Conservation (phyloP, 108 stramenopile species). For the Nitzschia inconspicua region DNA sequence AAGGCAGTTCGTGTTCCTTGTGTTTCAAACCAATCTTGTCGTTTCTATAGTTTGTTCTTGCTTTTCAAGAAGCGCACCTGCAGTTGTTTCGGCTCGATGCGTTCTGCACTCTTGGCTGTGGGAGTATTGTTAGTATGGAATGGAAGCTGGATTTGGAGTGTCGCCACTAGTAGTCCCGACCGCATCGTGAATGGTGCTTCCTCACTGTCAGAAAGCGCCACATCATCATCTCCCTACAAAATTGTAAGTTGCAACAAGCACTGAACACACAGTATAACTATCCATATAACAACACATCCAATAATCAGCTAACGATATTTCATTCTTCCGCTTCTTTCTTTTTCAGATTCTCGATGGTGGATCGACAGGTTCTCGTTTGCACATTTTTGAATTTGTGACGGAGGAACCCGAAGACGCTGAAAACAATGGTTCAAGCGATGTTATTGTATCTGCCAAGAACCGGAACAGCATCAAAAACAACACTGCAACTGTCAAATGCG, state of each 20-base stretch:
- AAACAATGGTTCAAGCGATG: background rate
- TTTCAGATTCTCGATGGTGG: constrained; percentile 82
- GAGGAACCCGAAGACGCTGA: constrained; percentile 2
- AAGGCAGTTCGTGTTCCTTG: no score
- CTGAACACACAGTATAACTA: background rate
- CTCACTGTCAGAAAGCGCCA: no score
- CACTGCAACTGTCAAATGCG: constrained; percentile 18
- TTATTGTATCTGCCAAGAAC: background rate
- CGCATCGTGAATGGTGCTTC: no score
- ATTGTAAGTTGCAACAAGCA: constrained; percentile 21
- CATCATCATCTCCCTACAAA: constrained; percentile 35
- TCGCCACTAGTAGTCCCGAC: no score
- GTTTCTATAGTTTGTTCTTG: no score
- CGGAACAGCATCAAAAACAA: background rate
- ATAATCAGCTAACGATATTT: background rate
- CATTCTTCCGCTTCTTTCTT: background rate
- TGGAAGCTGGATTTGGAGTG: no score
- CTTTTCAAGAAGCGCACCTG: no score
- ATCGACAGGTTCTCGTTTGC: constrained; percentile 83
- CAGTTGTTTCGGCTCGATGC: no score
- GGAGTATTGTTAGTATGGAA: no score
- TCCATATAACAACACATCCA: background rate
- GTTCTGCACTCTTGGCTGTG: no score
- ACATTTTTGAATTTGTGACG: constrained; percentile 74
- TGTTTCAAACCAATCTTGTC: no score